Evolutionary conservation across 202 grass and related monocot species (phyloP).

Genomic region (Alloteropsis angusta): DNA sequence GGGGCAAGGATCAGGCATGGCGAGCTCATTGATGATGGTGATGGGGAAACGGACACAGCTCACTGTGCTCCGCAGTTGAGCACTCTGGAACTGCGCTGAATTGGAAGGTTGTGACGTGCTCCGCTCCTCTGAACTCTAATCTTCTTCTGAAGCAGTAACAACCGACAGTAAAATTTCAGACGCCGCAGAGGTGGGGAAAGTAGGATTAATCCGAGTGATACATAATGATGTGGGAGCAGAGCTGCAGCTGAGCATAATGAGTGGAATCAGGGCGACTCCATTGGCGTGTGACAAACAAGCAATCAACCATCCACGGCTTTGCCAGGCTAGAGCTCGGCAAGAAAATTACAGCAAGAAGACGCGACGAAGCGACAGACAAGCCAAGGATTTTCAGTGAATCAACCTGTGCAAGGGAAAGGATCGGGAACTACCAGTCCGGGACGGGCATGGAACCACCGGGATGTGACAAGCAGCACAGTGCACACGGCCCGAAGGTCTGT

Average conservation of each 20-base stretch:
- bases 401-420: constrained; percentile 9
- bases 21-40: constrained; percentile 23
- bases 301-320: neutral
- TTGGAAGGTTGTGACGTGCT: constrained; percentile 21
- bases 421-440: constrained; percentile 1
- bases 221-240: neutral
- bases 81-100: constrained; percentile 13
- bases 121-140: neutral
- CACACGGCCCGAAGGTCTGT: neutral
- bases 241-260: neutral
- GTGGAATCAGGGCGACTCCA: constrained; percentile 14
- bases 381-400: constrained; percentile 27
- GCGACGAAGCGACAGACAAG: neutral
- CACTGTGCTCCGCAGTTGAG: constrained; percentile 27
- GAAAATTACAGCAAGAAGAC: constrained; percentile 26
- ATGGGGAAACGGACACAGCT: constrained; percentile 29
- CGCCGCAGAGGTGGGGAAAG: neutral
- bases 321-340: constrained; percentile 2
- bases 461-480: constrained; percentile 23
- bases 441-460: constrained; percentile 12
- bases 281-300: neutral
- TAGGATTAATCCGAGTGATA: neutral
- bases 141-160: neutral
- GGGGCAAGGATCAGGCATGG: constrained; percentile 12
- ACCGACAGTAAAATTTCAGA: neutral